Base-by-base conservation (phyloP, 2,329 filamentous ascomycete species). In the Fusarium floridanum region DNA sequence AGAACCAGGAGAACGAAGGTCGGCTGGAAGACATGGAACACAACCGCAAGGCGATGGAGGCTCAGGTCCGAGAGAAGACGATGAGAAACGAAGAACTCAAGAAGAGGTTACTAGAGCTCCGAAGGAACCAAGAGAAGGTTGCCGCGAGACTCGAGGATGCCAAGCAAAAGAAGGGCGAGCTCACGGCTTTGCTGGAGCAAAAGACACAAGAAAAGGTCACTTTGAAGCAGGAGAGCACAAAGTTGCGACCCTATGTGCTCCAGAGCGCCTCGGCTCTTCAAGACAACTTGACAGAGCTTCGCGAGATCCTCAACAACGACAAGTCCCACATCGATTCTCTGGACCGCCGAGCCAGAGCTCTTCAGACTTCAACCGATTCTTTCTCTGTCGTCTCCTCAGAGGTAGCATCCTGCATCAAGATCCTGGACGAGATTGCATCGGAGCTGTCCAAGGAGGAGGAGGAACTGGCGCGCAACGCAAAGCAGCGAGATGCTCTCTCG, bases 401-500 rank as follows among this genome's bases (percentile, higher is more conserved):
- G 79, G 95, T 99, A 17, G 91, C 94, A 9, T 92, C 93, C 2
- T 97, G 95, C 80, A 95, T 95, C 79, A 96, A 96, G 79, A 88
- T 98, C 14, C 90, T 98, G 5, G 94, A 97, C 64, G 96, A 98
- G 77, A 94, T 98, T 22, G 89, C 93, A 4, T 85, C 87, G n/a
- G 97, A 98, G 81, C 85, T 99, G 6, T 86, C 91, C 55, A 97
- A 96, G 82, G 96, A 98, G 83, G 96, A 98, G 55, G 95, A 98
- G 68, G 95, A 98, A 82, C 91, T 94, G 76, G 89, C 91, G 10
- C 91, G 93, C 71, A 96, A 95, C 66, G 89, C 92, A 11, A 91
- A 92, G 80, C 96, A 98, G 80, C 89, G 93, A 65, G 97, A 99
- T 76, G 94, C 94, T 2, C 90, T 99, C 6, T 93, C 94, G 2